Evolutionary conservation across 768 basidiomycete genomes (phyloP), one percentile per base, ranked within the genome.

Genomic region (Boletus vermiculosoides): DNA sequence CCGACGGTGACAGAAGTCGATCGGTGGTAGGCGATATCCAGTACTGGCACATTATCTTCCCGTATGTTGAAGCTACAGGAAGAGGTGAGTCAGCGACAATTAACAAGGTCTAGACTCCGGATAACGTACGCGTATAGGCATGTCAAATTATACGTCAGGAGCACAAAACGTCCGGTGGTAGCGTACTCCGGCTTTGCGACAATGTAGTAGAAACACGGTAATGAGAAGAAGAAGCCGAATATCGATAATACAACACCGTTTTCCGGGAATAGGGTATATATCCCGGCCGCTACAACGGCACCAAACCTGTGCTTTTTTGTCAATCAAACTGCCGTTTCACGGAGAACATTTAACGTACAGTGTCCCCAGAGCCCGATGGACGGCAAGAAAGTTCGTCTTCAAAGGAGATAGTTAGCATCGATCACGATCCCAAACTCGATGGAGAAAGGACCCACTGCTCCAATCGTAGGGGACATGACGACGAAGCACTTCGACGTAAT

Each of bases 181-280:
- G 87, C 83, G 63, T 89, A 89, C 62, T 85, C 77, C 0, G 94
- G 93, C 57, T 84, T 85, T 0, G 84, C 82, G 36, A 97, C 82
- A 59, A 94, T 89, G 66, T 85, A 87, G 73, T 91, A 94, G 75
- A 96, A 98, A 71, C 96, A 98, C 18, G 96, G 97, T 9, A 97
- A 76, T 0, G 94, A 94, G 67, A 90, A 93, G 61, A 94, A 75
- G 69, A 94, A 91, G 0, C 97, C 96, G 59, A 94, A 88, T 34
- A 90, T 71, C 0, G 94, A 83, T 8, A 99, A 80, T 3, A 87
- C 74, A 33, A 85, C 69, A 0, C 91, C 80, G 49, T 93, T 82
- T 37, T 92, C 86, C 1, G 90, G 87, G 67, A 93, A 92, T 12
- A 87, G 62, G 0, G 83, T 77, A 72, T 90, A 97, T 7, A 90